A percentile compares a stretch with the other conserved stretches of the same genome.
Conservation (phyloP, 2,329 filamentous ascomycete genomes). For the Apiospora malaysiana region DNA sequence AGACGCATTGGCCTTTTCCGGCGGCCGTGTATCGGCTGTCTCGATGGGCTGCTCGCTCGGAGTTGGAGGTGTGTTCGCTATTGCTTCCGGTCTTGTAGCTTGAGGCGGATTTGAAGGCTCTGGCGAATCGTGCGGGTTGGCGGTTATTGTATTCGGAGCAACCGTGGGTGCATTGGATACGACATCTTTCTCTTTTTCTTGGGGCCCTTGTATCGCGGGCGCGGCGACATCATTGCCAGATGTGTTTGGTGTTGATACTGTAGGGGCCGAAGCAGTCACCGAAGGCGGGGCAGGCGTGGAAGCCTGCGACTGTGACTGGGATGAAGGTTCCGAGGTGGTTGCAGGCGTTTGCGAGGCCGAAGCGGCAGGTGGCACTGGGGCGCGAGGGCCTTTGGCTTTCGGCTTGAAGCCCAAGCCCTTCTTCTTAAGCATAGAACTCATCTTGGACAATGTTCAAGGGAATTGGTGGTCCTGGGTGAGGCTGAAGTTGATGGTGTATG, state of each 20-base stretch:
- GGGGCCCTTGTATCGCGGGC: neutral
- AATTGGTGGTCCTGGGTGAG: neutral
- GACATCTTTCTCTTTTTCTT: neutral
- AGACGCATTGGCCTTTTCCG: neutral
- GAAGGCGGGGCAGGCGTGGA: constrained; percentile 29
- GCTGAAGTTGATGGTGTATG: neutral
- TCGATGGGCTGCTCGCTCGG: neutral
- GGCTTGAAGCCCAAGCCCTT: constrained; percentile 70
- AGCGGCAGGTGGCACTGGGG: constrained; percentile 51
- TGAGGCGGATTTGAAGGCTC: neutral
- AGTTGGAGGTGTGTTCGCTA: neutral
- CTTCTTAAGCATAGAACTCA: constrained; percentile 75
- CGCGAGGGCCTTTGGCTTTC: constrained; percentile 65
- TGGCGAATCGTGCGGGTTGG: neutral
- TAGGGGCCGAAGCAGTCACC: neutral
- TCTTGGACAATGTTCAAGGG: constrained; percentile 44
- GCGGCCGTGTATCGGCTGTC: neutral
- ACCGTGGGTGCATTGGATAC: neutral
- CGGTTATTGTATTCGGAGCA: neutral
- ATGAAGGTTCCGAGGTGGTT: constrained; percentile 29
- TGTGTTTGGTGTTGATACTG: neutral
- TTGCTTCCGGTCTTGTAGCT: neutral
- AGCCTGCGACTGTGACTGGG: constrained; percentile 30
- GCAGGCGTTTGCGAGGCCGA: constrained; percentile 38
- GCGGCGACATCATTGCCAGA: neutral